Evolutionary conservation across 2,329 filamentous ascomycete genomes (phyloP).

Genomic region (Verticillium dahliae): DNA sequence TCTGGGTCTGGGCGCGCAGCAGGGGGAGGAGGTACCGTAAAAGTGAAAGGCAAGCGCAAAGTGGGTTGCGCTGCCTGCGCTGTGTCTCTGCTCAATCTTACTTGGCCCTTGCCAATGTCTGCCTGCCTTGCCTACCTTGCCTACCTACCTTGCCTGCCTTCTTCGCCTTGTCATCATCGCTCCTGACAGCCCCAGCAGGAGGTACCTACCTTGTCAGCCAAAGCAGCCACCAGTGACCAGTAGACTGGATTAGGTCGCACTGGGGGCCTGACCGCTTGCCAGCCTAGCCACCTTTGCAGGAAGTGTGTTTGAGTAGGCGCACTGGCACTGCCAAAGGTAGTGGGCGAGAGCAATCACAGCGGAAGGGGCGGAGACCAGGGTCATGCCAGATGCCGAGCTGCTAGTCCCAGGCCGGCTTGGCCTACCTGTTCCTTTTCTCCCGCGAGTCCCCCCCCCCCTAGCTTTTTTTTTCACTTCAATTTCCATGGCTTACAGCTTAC

Average conservation of each 20-base stretch:
- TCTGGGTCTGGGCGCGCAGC: background rate
- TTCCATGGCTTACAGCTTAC: background rate
- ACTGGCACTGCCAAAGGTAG: background rate
- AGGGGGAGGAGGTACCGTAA: background rate
- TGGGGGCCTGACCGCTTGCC: background rate
- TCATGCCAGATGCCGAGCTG: background rate
- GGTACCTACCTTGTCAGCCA: background rate
- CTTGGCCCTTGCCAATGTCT: background rate
- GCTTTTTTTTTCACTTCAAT: background rate
- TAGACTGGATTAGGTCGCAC: background rate
- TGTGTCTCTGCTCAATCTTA: background rate
- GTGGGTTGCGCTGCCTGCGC: background rate
- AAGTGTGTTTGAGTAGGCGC: background rate
- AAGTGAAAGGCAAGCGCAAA: background rate
- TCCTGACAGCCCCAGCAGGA: background rate
- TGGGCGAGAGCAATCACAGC: background rate
- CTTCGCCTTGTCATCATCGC: background rate
- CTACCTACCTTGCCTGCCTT: background rate
- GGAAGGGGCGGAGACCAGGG: conserved; percentile 2
- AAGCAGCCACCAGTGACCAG: background rate
- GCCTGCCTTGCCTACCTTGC: background rate
- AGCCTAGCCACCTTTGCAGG: background rate
- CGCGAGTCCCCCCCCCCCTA: background rate
- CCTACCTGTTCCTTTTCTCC: background rate
- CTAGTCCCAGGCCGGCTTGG: background rate